These are phyloP conservation scores for Microstroma glucosiphilum DNA, from an alignment of 1,284 basidiomycete species.

Conservation along the genomic window DNA sequence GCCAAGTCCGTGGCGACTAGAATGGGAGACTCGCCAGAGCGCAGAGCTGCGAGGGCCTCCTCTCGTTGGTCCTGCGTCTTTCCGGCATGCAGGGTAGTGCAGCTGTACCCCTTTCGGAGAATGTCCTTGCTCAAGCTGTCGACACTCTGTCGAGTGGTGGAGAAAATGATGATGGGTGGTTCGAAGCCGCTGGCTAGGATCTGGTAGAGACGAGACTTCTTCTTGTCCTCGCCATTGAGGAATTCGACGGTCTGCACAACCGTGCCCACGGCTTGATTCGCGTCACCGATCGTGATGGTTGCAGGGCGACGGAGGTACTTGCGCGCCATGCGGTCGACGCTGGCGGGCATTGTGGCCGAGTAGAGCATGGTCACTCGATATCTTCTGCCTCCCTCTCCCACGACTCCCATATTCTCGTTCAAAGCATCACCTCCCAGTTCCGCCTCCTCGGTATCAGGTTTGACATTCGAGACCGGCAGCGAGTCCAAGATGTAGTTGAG, in stretches of 20 bases:
- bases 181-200: slow-evolving; percentile 78
- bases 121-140: slow-evolving; percentile 92
- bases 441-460: slow-evolving; percentile 59
- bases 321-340: slow-evolving; percentile 84
- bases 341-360: slow-evolving; percentile 95
- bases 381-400: not conserved
- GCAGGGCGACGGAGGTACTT: slow-evolving; percentile 90
- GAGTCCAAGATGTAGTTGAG: slow-evolving; percentile 91
- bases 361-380: slow-evolving; percentile 65
- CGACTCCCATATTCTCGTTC: not conserved
- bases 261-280: slow-evolving; percentile 92
- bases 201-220: slow-evolving; percentile 76
- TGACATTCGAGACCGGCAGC: slow-evolving; percentile 75
- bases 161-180: slow-evolving; percentile 95
- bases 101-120: slow-evolving; percentile 75
- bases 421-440: not conserved
- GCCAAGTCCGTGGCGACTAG: slow-evolving; percentile 95
- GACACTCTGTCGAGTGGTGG: slow-evolving; percentile 98
- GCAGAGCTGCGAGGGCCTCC: slow-evolving; percentile 75
- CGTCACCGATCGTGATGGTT: slow-evolving; percentile 93
- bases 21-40: slow-evolving; percentile 72
- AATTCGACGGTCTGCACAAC: slow-evolving; percentile 97
- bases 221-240: slow-evolving; percentile 79
- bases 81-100: slow-evolving; percentile 86
- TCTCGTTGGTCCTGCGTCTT: slow-evolving; percentile 97